Percentiles rank a stretch among this genome's conserved stretches.
These are phyloP conservation scores for Benincasa hispida DNA, from an alignment of 306 rosid genomes.

Conservation along the genomic window DNA sequence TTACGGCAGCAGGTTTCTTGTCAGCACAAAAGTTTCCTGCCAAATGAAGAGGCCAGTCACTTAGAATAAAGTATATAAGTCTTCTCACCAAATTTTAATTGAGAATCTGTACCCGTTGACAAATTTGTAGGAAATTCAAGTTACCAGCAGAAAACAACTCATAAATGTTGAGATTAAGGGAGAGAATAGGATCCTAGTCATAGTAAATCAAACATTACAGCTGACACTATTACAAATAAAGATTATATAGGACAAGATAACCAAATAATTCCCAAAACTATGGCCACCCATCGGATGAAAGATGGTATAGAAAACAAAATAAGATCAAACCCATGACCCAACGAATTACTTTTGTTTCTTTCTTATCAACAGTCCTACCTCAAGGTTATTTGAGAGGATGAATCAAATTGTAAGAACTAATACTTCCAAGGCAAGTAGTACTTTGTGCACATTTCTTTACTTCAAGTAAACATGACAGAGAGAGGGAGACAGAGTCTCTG, in stretches of 20 bases:
- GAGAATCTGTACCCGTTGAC: neutral
- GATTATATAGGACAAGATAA: neutral
- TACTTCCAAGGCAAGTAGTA: neutral
- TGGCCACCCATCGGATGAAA: neutral
- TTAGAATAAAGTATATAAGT: neutral
- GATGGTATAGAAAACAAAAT: neutral
- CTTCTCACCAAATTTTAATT: neutral
- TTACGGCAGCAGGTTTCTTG: constrained; percentile 53
- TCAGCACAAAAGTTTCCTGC: constrained; percentile 54
- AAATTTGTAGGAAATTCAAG: neutral
- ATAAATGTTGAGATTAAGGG: neutral
- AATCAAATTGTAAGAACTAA: neutral
- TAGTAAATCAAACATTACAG: neutral
- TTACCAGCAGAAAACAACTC: neutral
- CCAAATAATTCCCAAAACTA: neutral
- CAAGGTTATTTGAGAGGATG: neutral
- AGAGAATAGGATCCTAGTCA: neutral
- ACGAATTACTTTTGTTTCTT: neutral
- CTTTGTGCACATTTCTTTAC: neutral
- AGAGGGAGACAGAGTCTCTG: neutral
- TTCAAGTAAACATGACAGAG: neutral
- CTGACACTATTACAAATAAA: neutral
- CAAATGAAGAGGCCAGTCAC: neutral
- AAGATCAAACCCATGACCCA: neutral
- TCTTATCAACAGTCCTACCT: neutral